Conservation (phyloP, 805 yeast genomes). For the Schizosaccharomyces lindneri region DNA sequence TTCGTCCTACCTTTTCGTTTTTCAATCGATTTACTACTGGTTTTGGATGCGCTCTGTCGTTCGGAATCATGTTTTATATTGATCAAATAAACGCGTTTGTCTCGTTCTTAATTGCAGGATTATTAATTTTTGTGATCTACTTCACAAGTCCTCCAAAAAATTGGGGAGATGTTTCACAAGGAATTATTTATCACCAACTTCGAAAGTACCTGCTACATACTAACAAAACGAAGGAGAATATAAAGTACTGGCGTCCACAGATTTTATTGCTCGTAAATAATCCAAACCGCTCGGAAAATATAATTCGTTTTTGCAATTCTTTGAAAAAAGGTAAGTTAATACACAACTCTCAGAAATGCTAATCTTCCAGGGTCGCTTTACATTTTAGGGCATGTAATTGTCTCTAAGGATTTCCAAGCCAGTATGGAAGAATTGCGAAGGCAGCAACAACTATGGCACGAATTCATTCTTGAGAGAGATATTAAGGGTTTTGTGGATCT, state of each 20-base stretch:
- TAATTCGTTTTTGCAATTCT: conserved; percentile 80
- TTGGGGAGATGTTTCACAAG: conserved; percentile 96
- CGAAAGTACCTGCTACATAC: conserved; percentile 65
- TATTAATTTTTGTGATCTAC: conserved; percentile 58
- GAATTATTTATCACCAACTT: conserved; percentile 86
- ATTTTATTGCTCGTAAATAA: conserved; percentile 67
- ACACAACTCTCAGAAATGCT: conserved; percentile 19
- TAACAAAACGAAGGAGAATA: conserved; percentile 49
- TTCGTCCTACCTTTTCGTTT: conserved; percentile 80
- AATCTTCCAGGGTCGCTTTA: background rate
- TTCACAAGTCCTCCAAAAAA: conserved; percentile 82
- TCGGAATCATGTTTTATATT: conserved; percentile 76
- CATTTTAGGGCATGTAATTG: background rate
- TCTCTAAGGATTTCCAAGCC: background rate
- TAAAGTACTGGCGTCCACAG: conserved; percentile 96
- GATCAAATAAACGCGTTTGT: conserved; percentile 74
- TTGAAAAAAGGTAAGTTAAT: conserved; percentile 87
- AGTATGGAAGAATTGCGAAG: conserved; percentile 40
- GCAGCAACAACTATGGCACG: conserved; percentile 63
- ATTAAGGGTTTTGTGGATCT: conserved; percentile 89
- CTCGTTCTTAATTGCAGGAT: conserved; percentile 37
- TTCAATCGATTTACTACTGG: conserved; percentile 66
- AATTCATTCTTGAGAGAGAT: conserved; percentile 48
- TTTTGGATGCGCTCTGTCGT: conserved; percentile 42
- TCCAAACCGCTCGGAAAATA: conserved; percentile 77